Base-by-base conservation (phyloP, 2,329 filamentous ascomycete genomes). In the Trichoderma pleuroti region DNA sequence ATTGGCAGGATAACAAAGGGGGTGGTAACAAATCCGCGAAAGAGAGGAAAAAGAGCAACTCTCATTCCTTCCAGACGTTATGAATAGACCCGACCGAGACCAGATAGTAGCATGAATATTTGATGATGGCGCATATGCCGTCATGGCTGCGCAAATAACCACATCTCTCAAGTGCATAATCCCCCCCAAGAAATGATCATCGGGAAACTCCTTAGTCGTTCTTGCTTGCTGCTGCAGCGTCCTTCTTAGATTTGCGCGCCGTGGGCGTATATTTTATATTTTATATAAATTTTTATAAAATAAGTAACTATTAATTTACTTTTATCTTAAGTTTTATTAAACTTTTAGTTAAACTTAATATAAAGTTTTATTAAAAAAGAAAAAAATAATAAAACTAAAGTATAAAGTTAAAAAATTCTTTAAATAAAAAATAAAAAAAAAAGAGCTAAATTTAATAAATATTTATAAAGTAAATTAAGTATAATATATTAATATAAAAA, bases 211-310 rank as follows among this genome's bases (percentile, higher is more conserved):
- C 18, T 28, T 59, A 83, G 49, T 81, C 77, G 21, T 80, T 72
- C 63, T 74, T 75, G 52, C 73, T 73, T 42, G 73, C 73, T 39
- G 73, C 68, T 30, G 72, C 72, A 9, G 73, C 65, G 28, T 80
- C 79, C 72, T 82, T 82, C 77, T 81, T 82, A 6, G 76, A 77
- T 73, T 79, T 79, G 70, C 79, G 78, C 30, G 73, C 76, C 32
- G 77, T 79, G 30, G 78, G 78, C 30, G 81, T 81, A n/a, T n/a
- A n/a, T n/a, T n/a, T n/a, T n/a, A n/a, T n/a, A n/a, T n/a, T n/a
- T n/a, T n/a, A n/a, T n/a, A n/a, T n/a, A n/a, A n/a, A n/a, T n/a
- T n/a, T n/a, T n/a, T n/a, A n/a, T n/a, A n/a, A n/a, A n/a, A n/a
- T n/a, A n/a, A n/a, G n/a, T n/a, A n/a, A n/a, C n/a, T n/a, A n/a